These are phyloP conservation scores for Aspergillus sclerotioniger DNA, from an alignment of 495 filamentous ascomycete species.

Conservation along the genomic window DNA sequence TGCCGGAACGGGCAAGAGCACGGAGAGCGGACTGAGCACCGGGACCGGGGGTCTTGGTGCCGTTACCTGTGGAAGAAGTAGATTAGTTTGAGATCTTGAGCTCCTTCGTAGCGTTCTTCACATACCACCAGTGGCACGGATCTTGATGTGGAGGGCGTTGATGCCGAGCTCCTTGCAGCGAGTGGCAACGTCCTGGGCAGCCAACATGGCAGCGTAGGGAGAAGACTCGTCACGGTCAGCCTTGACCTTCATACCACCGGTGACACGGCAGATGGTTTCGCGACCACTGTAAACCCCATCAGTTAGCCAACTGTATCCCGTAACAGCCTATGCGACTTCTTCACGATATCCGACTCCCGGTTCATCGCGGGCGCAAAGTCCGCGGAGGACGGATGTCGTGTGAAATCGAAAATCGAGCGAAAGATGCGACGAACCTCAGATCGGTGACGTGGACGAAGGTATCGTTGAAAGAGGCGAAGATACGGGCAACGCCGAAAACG, in stretches of 20 bases:
- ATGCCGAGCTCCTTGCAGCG: conserved; percentile 99
- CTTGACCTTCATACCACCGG: conserved; percentile 99
- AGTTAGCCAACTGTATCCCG: conserved; percentile 53
- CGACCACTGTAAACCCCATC: conserved; percentile 79
- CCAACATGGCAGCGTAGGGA: conserved; percentile 99
- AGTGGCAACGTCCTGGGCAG: conserved; percentile 86
- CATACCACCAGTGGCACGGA: conserved; percentile 95
- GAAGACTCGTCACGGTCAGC: conserved; percentile 99
- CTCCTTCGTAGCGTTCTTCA: not conserved
- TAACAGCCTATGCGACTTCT: conserved; percentile 8
- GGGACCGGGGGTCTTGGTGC: conserved; percentile 98
- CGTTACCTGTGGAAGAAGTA: conserved; percentile 63
- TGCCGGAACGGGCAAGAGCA: conserved; percentile 94
- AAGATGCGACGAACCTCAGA: conserved; percentile 71
- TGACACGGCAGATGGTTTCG: conserved; percentile 99
- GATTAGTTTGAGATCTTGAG: conserved; percentile 5
- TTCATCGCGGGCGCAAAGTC: conserved; percentile 1
- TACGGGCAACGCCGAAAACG: conserved; percentile 98
- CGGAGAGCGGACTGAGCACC: conserved; percentile 98
- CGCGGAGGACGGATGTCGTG: not conserved
- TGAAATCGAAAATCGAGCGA: not conserved
- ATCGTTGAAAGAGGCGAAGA: conserved; percentile 99
- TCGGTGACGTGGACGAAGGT: conserved; percentile 99
- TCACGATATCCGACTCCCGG: not conserved
- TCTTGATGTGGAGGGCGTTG: conserved; percentile 99